These are phyloP conservation scores for Globisporangium irregulare DNA, from an alignment of 352 stramenopile species.

Conservation along the genomic window DNA sequence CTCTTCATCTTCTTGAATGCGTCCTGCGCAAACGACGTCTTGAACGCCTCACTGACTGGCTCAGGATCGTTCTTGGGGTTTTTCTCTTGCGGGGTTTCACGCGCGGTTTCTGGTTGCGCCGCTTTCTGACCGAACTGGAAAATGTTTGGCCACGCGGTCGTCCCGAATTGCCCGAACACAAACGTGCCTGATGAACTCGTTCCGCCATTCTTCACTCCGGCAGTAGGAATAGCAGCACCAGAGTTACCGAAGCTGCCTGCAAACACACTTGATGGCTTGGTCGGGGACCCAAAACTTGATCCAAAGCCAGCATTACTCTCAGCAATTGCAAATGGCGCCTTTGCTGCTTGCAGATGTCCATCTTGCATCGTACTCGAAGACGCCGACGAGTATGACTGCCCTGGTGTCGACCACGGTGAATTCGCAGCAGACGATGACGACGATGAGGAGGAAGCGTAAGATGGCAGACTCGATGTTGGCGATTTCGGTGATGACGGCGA, in stretches of 20 bases:
- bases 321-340: neutral
- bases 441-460: constrained; percentile 4
- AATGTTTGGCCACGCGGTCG: neutral
- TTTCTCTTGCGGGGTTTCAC: neutral
- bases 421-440: neutral
- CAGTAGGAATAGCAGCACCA: neutral
- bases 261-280: constrained; percentile 4
- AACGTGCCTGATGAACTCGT: neutral
- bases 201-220: neutral
- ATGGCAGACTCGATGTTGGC: constrained; percentile 6
- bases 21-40: constrained; percentile 18
- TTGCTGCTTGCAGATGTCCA: neutral
- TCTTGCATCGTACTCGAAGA: neutral
- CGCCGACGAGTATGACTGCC: neutral
- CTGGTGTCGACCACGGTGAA: constrained; percentile 3
- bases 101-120: neutral
- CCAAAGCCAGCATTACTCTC: neutral
- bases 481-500: constrained; percentile 1
- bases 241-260: neutral
- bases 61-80: neutral
- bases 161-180: constrained; percentile 4
- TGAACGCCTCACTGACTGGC: neutral
- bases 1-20: constrained; percentile 19
- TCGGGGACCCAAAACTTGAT: neutral
- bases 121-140: constrained; percentile 7